Base-by-base conservation (phyloP, 2,329 filamentous ascomycete species). In the Colletotrichum eleusines region DNA sequence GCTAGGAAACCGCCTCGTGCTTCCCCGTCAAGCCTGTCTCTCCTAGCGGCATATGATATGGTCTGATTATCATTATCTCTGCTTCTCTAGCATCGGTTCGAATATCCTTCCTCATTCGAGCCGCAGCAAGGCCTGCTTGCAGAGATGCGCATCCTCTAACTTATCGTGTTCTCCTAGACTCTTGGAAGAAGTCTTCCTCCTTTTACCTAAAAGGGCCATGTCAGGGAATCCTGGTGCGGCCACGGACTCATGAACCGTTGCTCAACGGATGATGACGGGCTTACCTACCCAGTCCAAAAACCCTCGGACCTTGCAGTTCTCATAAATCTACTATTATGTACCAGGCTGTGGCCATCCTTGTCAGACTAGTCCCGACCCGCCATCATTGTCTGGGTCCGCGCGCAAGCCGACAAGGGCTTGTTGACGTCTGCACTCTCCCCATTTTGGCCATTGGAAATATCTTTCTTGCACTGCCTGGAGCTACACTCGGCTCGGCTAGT, bases 331-430 rank as follows among this genome's bases (percentile, higher is more conserved):
- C 48, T n/a, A n/a, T n/a, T n/a, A 50, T 57, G 48, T 35, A 35
- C 46, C 62, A 46, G n/a, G n/a, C n/a, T n/a, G n/a, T n/a, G n/a
- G 28, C 35, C 53, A 53, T 65, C 31, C 46, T 11, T 14, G 53
- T 33, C 33, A n/a, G 31, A 40, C 63, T 62, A 67, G 58, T 48
- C 42, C 57, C 35, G 40, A 35, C 55, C 64, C 57, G 58, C 62
- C 53, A 46, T 44, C n/a, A 9, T 26, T 33, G 18, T 50, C 51
- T 51, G n/a, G 38, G 42, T 28, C 38, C 68, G 63, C 23, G 58
- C 51, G 5, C n/a, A 57, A 35, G 12, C 20, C n/a, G n/a, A 57
- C 55, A 70, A 66, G 61, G 67, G 33, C 57, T 62, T 28, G 26
- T 40, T 20, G 20, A 42, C 44, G 58, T 23, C 50, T 42, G 16